Evolutionary conservation across 805 yeast species (phyloP).

Genomic region (Barnettozyma pratensis): DNA sequence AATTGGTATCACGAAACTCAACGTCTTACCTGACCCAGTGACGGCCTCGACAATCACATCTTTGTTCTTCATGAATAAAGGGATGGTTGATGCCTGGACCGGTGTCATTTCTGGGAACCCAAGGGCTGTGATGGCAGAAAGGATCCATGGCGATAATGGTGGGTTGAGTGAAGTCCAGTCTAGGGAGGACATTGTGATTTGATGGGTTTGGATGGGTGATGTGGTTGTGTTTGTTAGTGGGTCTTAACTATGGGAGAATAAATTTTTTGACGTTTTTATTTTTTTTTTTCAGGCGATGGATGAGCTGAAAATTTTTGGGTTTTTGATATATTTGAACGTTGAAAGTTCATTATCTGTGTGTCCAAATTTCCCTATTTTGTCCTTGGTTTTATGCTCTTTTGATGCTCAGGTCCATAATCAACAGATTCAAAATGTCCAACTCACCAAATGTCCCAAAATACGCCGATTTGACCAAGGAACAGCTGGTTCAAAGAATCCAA

Average conservation of each 20-base stretch:
- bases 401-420: not conserved
- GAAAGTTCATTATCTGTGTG: too few relatives aligned
- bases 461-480: constrained; percentile 58
- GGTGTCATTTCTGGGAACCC: constrained; percentile 90
- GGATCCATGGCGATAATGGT: constrained; percentile 63
- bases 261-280: not conserved
- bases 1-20: constrained; percentile 84
- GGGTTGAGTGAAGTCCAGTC: constrained; percentile 55
- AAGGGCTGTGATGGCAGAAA: constrained; percentile 59
- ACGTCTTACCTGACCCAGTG: constrained; percentile 97
- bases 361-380: too few relatives aligned
- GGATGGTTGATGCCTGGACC: constrained; percentile 93
- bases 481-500: constrained; percentile 50
- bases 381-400: not conserved
- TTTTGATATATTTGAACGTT: not conserved
- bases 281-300: not conserved
- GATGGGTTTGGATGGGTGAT: not conserved
- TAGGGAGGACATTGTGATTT: constrained; percentile 35
- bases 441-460: constrained; percentile 30
- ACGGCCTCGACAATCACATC: constrained; percentile 97
- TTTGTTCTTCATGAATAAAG: constrained; percentile 74
- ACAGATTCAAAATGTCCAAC: constrained; percentile 4
- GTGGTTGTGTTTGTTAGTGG: not conserved
- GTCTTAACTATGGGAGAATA: not conserved
- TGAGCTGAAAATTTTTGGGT: constrained; percentile 3